These are phyloP conservation scores for Botrytis aclada DNA, from an alignment of 2,329 filamentous ascomycete genomes.

Conservation along the genomic window DNA sequence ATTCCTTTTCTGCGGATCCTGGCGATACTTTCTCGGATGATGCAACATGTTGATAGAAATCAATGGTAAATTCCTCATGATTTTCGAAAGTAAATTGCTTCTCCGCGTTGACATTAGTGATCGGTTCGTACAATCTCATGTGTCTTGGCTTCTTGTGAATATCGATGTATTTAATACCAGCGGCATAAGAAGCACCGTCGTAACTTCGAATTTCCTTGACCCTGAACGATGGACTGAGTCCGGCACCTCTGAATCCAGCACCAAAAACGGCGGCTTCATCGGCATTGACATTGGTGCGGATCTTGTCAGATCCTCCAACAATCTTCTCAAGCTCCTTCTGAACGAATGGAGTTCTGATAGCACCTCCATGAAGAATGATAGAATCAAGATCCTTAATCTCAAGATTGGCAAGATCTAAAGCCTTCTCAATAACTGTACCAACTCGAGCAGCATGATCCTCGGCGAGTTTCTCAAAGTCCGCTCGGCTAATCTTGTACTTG, in stretches of 20 bases:
- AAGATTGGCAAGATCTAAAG: constrained; percentile 70
- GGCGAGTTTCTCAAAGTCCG: constrained; percentile 77
- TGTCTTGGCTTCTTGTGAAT: constrained; percentile 67
- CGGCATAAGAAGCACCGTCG: constrained; percentile 73
- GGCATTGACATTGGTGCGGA: constrained; percentile 92
- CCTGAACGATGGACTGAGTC: constrained; percentile 90
- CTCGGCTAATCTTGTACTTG: constrained; percentile 79
- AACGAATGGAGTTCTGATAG: constrained; percentile 87
- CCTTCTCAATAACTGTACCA: constrained; percentile 64
- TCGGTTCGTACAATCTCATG: constrained; percentile 79
- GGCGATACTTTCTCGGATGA: constrained; percentile 42
- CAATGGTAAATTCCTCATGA: constrained; percentile 74
- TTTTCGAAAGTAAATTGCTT: constrained; percentile 86
- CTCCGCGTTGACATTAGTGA: constrained; percentile 69
- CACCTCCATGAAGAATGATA: constrained; percentile 89
- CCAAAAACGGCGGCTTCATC: constrained; percentile 97
- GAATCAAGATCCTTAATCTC: constrained; percentile 76
- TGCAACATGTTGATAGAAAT: constrained; percentile 72
- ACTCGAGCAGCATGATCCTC: constrained; percentile 67
- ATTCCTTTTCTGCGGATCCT: constrained; percentile 54
- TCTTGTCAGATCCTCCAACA: constrained; percentile 69
- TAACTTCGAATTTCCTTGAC: constrained; percentile 91
- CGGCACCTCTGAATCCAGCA: constrained; percentile 88
- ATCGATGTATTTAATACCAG: constrained; percentile 70
- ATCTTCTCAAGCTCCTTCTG: constrained; percentile 81